Conservation (phyloP, 2,329 filamentous ascomycete genomes). For the Alternaria gaisen region DNA sequence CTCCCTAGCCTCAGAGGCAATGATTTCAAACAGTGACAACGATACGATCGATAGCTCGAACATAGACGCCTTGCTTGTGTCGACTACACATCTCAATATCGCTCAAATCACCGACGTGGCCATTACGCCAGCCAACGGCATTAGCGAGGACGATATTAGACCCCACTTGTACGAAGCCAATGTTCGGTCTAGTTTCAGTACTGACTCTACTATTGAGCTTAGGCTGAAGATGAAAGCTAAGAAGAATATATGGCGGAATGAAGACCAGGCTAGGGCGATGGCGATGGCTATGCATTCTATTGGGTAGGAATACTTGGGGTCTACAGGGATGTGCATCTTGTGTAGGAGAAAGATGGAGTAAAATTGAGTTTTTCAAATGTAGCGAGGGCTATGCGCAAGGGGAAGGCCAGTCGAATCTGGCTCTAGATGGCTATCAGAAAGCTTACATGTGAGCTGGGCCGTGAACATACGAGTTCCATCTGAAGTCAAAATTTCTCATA, state of each 20-base stretch:
- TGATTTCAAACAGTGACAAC: neutral
- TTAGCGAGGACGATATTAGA: neutral
- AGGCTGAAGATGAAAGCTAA: neutral
- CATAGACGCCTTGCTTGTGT: neutral
- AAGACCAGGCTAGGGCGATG: constrained; percentile 9
- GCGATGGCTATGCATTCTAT: constrained; percentile 5
- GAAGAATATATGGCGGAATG: neutral
- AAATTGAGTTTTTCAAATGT: neutral
- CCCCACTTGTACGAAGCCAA: neutral
- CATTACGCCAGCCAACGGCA: neutral
- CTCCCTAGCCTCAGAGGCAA: neutral
- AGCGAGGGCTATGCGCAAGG: neutral
- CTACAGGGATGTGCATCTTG: neutral
- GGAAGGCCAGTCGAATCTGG: neutral
- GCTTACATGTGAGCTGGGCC: neutral
- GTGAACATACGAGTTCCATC: neutral
- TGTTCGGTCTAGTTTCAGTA: constrained; percentile 3
- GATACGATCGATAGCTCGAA: neutral
- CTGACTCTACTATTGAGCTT: neutral
- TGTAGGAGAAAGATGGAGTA: neutral
- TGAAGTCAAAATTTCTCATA: neutral
- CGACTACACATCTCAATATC: neutral
- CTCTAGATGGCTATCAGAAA: neutral
- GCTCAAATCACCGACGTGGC: constrained; percentile 2
- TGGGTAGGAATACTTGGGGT: neutral